Conservation (phyloP, 768 basidiomycete genomes). For the Dioszegia crocea region DNA sequence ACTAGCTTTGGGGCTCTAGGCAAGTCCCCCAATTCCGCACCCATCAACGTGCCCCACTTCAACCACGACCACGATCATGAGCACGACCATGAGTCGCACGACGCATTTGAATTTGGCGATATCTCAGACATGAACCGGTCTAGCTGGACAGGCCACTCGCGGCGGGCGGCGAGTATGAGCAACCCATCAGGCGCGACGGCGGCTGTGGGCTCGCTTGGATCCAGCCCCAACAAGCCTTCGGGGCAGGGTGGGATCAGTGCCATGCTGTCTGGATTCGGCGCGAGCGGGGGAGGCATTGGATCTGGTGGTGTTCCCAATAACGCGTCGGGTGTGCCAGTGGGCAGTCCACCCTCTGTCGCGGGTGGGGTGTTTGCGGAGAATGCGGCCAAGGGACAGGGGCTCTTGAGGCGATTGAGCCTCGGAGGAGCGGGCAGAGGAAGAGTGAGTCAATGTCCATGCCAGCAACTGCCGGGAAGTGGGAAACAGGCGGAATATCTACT, state of each 20-base stretch:
- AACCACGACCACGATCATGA: slow-evolving; percentile 12
- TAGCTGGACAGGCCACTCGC: slow-evolving; percentile 20
- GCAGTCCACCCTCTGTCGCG: not conserved
- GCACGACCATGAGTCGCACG: slow-evolving; percentile 34
- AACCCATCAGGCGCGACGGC: slow-evolving; percentile 2
- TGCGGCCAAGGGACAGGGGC: slow-evolving; percentile 39
- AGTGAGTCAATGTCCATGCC: slow-evolving; percentile 34
- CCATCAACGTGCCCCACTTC: not conserved
- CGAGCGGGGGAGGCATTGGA: not conserved
- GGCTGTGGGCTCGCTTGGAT: not conserved
- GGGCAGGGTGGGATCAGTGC: not conserved
- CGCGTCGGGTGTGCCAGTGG: not conserved
- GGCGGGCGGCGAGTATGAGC: slow-evolving; percentile 32
- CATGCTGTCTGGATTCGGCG: slow-evolving; percentile 6
- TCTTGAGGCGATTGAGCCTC: slow-evolving; percentile 36
- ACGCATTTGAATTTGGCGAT: slow-evolving; percentile 46
- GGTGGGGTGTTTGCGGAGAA: slow-evolving; percentile 40
- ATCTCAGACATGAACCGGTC: slow-evolving; percentile 20
- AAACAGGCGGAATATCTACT: no score
- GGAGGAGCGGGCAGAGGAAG: slow-evolving; percentile 21
- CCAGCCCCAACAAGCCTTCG: not conserved
- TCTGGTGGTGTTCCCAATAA: not conserved
- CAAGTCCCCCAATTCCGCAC: slow-evolving; percentile 20
- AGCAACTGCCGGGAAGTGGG: no score
- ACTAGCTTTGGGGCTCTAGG: slow-evolving; percentile 17